phyloP scores from a whole-genome alignment of 768 basidiomycete species.

The Lentinula sp. region DNA sequence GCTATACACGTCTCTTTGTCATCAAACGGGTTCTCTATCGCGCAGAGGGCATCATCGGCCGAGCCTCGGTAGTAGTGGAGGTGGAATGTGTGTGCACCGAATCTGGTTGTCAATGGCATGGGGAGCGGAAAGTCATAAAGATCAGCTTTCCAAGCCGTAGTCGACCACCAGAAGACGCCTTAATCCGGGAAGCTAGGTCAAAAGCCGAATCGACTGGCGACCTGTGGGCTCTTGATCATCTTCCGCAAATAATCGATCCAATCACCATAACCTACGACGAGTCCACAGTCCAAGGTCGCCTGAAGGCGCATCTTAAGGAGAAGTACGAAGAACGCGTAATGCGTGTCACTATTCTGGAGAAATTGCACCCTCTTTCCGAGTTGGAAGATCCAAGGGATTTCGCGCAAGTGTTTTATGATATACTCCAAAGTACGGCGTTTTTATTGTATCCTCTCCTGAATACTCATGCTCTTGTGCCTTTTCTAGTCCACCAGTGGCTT shows the following conservation, averaged over 20 bases:
- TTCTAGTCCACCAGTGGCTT: constrained; percentile 3
- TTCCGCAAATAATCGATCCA: neutral
- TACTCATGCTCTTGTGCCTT: neutral
- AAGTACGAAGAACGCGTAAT: neutral
- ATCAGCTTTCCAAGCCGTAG: neutral
- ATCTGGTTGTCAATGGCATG: neutral
- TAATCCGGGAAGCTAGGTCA: neutral
- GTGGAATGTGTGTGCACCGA: neutral
- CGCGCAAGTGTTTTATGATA: too few species aligned
- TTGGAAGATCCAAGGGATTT: too few species aligned
- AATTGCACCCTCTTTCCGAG: too few species aligned
- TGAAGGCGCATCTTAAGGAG: neutral
- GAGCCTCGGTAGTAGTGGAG: neutral
- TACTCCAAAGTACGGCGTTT: neutral
- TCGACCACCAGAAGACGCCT: neutral
- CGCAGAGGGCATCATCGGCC: neutral
- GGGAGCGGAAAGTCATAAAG: neutral
- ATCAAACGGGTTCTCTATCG: neutral
- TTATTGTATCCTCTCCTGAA: neutral
- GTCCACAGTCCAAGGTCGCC: neutral
- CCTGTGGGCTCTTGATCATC: neutral
- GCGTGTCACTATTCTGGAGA: neutral
- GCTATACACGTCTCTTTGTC: neutral
- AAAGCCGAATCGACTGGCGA: neutral
- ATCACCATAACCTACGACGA: neutral